A percentile compares a stretch with the other conserved stretches of the same genome.
phyloP scores from a whole-genome alignment of 208 protist species.

The Acanthamoeba culbertsoni region DNA sequence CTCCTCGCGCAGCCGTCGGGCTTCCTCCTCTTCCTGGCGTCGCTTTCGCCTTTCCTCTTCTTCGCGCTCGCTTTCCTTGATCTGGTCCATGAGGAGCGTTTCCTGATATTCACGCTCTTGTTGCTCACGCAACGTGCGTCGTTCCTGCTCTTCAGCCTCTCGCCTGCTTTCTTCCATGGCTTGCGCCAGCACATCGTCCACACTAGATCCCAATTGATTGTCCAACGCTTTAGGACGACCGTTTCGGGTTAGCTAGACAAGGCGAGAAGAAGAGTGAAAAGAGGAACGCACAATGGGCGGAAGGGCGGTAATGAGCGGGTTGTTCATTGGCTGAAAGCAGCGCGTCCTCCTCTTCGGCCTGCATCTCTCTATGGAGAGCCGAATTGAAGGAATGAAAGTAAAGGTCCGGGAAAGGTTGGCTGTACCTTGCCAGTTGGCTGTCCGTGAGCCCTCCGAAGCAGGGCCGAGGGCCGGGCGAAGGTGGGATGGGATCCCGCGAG shows the following conservation, averaged over 20 bases:
- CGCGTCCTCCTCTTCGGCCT: background rate
- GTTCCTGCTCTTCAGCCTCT: background rate
- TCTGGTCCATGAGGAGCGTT: background rate
- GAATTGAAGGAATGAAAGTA: background rate
- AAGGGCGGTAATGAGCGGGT: background rate
- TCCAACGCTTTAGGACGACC: too few relatives aligned
- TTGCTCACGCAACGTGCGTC: background rate
- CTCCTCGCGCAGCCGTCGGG: background rate
- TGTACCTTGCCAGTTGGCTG: background rate
- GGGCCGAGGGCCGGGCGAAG: background rate
- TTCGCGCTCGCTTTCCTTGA: background rate
- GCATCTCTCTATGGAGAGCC: background rate
- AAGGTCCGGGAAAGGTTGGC: background rate
- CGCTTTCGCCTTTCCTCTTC: background rate
- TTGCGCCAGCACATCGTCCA: background rate
- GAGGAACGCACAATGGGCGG: too few relatives aligned
- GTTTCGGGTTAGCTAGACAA: too few relatives aligned
- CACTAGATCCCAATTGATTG: background rate
- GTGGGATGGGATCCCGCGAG: background rate
- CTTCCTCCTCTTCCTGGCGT: background rate
- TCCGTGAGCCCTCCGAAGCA: background rate
- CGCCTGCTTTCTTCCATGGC: background rate
- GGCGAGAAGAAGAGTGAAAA: too few relatives aligned
- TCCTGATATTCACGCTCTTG: background rate
- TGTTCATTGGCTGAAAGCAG: background rate